Evolutionary conservation across 352 stramenopile species (phyloP).

Genomic region (Phytophthora brassicae): DNA sequence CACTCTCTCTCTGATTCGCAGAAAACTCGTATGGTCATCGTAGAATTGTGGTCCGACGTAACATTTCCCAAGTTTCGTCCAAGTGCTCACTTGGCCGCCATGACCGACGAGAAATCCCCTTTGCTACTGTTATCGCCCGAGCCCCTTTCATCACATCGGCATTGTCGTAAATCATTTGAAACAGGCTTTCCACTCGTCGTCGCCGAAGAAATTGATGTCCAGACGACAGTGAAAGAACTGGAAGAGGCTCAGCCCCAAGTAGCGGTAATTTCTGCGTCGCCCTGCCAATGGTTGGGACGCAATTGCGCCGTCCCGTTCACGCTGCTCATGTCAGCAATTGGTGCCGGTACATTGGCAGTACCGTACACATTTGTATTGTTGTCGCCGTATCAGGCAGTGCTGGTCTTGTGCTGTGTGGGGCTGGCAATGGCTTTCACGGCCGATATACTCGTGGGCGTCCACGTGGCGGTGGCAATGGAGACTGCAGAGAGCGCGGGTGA

Average conservation of each 20-base stretch:
- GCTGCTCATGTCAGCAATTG: conserved; percentile 63
- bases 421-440: conserved; percentile 74
- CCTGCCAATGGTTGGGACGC: conserved; percentile 27
- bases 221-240: conserved; percentile 12
- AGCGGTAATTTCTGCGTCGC: conserved; percentile 3
- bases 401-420: conserved; percentile 51
- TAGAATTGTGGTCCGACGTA: conserved; percentile 30
- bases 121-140: conserved; percentile 21
- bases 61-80: conserved; percentile 4
- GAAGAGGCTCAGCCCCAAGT: not conserved
- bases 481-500: conserved; percentile 28
- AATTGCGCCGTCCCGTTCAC: conserved; percentile 44
- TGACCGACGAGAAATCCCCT: conserved; percentile 28
- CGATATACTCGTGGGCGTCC: conserved; percentile 59
- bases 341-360: conserved; percentile 53
- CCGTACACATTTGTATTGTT: conserved; percentile 71
- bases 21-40: conserved; percentile 21
- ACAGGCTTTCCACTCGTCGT: conserved; percentile 38
- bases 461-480: conserved; percentile 49
- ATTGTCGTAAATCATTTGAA: conserved; percentile 37
- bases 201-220: conserved; percentile 17
- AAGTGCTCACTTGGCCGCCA: conserved; percentile 4
- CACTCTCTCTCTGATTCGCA: conserved; percentile 6
- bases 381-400: conserved; percentile 41
- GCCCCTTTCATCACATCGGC: conserved; percentile 12